A percentile compares a stretch with the other conserved stretches of the same genome.
Conservation (phyloP, 1,139 yeast species). For the Hanseniaspora uvarum region DNA sequence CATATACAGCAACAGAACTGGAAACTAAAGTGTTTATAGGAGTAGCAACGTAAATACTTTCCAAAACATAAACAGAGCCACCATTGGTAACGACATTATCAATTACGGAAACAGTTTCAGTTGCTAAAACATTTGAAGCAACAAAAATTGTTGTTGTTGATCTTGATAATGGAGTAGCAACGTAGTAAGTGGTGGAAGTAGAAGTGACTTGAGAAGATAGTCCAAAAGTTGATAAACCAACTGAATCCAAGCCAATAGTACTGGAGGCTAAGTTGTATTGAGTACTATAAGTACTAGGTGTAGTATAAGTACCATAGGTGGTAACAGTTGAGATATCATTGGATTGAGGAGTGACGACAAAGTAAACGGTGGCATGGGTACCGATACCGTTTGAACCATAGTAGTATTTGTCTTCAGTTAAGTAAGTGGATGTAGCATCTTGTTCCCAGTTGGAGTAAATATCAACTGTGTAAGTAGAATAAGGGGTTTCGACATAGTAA, state of each 20-base stretch:
- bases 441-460: neutral
- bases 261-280: neutral
- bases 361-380: conserved; percentile 7
- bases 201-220: neutral
- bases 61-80: neutral
- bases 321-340: neutral
- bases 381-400: neutral
- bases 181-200: neutral
- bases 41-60: neutral
- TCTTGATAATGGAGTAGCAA: conserved; percentile 4
- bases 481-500: conserved; percentile 2
- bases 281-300: neutral
- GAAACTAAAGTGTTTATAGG: neutral
- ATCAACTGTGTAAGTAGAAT: neutral
- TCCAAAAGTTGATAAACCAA: neutral
- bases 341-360: neutral
- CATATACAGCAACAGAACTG: neutral
- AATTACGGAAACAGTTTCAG: neutral
- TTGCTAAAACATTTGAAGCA: neutral
- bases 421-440: neutral
- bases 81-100: neutral
- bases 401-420: neutral
- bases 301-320: neutral
- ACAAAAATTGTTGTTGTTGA: neutral
- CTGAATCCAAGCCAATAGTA: neutral